Base-by-base conservation (phyloP, 371 early-diverging fungal genomes). In the Circinella umbellata region DNA sequence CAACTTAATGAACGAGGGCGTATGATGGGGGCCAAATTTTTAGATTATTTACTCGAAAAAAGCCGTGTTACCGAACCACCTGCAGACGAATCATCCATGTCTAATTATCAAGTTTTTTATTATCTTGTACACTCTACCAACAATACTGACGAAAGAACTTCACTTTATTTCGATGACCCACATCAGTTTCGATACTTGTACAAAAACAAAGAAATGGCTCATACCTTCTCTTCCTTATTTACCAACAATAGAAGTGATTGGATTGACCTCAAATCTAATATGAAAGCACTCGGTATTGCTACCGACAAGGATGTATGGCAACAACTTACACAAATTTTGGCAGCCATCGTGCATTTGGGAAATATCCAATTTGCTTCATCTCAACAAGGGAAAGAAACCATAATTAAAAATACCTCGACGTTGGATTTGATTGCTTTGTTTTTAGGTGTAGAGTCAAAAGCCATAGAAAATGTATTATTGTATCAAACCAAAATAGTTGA, bases 51-150 rank as follows among this genome's bases (percentile, higher is more conserved):
- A 63, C 83, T 99, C 18, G 98, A 99, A 69, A 74, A 89, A 89
- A 78, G 83, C 78, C 86, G 94, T 38, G 86, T 94, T 35, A 81
- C 88, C 7, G 77, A 79, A 42, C 71, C 76, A 15, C 60, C 80
- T 48, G 27, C 27, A 27, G 83, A 81, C 18, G 89, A 88, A 64
- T 46, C 39, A 18, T 42, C 42, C 42, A 92, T 96, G 67, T 86
- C 93, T 66, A 96, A 92, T 77, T 98, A 96, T 80, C 95, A 98
- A 77, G 90, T 97, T 49, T 94, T 99, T 73, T 94, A 97, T 76
- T 91, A 95, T 60, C 81, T 98, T 11, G 78, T 92, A 13, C 86
- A 82, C 39, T 81, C 81, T 27, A 87, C 85, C 42, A 6, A 42
- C 11, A 11, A 42, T 42, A 42, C 11, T 6, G 42, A 42, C 6